phyloP scores from a whole-genome alignment of 306 rosid genomes.

The Vigna reflexopilosa region DNA sequence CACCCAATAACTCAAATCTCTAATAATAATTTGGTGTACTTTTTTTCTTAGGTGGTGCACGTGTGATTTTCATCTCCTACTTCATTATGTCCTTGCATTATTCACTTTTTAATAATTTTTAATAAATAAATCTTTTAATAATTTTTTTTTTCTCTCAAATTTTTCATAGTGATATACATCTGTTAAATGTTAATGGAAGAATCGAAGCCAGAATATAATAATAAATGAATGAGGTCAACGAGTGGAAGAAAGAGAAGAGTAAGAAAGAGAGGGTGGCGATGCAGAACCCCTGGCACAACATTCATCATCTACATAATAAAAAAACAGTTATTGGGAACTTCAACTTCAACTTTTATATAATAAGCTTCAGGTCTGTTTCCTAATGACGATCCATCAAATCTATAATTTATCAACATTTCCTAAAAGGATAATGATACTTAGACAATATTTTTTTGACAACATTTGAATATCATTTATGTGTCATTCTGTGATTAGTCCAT shows the following conservation, averaged over 20 bases:
- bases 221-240: not conserved
- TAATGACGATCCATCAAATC: not conserved
- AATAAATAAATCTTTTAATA: too few species aligned
- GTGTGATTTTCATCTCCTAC: not conserved
- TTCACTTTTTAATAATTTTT: too few species aligned
- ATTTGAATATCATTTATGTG: too few species aligned
- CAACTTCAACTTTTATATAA: not conserved
- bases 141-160: too few species aligned
- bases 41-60: not conserved
- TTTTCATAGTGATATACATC: too few species aligned
- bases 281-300: conserved; percentile 44
- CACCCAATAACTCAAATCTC: not conserved
- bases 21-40: not conserved
- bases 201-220: too few species aligned
- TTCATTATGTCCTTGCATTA: too few species aligned
- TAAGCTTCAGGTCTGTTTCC: not conserved
- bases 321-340: not conserved
- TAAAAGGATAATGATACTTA: too few species aligned
- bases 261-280: not conserved
- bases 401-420: conserved; percentile 23
- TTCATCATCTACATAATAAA: not conserved
- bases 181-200: too few species aligned
- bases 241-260: conserved; percentile 1
- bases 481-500: too few species aligned
- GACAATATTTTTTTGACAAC: too few species aligned